Conservation (phyloP, 2,329 filamentous ascomycete genomes). For the Cordyceps farinosa region DNA sequence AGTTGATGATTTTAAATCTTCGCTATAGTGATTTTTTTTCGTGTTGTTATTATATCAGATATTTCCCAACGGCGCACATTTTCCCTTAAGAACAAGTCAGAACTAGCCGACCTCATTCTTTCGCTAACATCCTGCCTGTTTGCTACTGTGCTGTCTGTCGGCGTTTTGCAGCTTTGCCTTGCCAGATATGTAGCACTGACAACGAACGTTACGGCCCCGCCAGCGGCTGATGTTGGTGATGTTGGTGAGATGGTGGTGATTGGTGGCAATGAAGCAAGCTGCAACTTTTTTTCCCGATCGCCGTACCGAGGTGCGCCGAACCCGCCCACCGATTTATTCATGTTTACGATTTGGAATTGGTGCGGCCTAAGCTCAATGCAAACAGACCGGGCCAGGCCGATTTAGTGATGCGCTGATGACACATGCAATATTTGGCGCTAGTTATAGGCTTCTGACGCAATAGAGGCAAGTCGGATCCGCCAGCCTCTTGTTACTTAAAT, state of each 20-base stretch:
- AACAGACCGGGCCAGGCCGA: not conserved
- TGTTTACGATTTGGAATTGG: constrained; percentile 9
- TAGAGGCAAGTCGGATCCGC: constrained; percentile 4
- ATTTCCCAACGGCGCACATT: no score
- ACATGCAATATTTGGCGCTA: constrained; percentile 6
- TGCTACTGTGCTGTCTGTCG: no score
- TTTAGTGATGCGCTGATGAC: constrained; percentile 7
- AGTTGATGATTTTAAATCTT: no score
- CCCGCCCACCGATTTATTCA: not conserved
- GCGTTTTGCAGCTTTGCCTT: no score
- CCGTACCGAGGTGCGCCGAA: constrained; percentile 1
- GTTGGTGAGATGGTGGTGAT: not conserved
- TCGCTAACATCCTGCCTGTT: no score
- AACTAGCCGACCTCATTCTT: no score
- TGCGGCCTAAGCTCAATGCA: not conserved
- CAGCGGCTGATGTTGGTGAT: no score
- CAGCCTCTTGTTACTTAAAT: not conserved
- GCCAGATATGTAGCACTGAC: no score
- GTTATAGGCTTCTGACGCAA: not conserved
- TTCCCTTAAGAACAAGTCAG: no score
- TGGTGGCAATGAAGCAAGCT: not conserved
- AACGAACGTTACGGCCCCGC: no score
- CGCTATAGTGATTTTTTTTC: no score
- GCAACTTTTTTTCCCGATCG: not conserved
- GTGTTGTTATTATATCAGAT: no score